These are phyloP conservation scores for Chlamydomonas incerta DNA, from an alignment of 139 green algal genomes.

Conservation along the genomic window DNA sequence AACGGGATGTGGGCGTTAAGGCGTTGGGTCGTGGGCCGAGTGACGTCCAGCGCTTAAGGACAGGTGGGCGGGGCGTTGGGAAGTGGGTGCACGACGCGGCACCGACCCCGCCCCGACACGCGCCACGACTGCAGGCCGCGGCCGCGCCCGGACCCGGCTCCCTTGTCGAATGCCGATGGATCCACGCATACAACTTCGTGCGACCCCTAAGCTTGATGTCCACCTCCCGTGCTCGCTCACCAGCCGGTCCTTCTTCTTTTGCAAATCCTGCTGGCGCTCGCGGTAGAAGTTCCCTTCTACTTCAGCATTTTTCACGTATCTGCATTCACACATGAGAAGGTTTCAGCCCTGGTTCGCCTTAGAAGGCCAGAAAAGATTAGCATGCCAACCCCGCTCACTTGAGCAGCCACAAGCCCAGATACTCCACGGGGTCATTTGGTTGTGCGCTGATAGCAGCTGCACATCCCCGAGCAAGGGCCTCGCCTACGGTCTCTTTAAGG, in stretches of 20 bases:
- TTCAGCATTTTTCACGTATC: conserved; percentile 64
- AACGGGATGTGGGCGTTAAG: too few species aligned
- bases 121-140: too few species aligned
- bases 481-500: conserved; percentile 57
- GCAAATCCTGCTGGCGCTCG: conserved; percentile 39
- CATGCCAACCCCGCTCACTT: conserved; percentile 44
- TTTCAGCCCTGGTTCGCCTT: neutral
- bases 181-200: neutral
- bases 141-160: too few species aligned
- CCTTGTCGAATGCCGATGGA: too few species aligned
- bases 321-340: conserved; percentile 27
- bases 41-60: too few species aligned
- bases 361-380: neutral
- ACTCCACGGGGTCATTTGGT: conserved; percentile 65
- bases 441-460: conserved; percentile 46
- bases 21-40: too few species aligned
- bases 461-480: conserved; percentile 56
- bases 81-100: too few species aligned
- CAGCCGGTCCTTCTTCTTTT: conserved; percentile 47
- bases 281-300: conserved; percentile 56
- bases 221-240: neutral
- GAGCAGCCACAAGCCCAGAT: conserved; percentile 58
- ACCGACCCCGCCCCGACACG: too few species aligned
- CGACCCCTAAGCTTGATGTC: neutral
- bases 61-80: too few species aligned